A percentile compares a stretch with the other conserved stretches of the same genome.
These are phyloP conservation scores for Pyricularia pennisetigena DNA, from an alignment of 2,329 filamentous ascomycete species.

Conservation along the genomic window DNA sequence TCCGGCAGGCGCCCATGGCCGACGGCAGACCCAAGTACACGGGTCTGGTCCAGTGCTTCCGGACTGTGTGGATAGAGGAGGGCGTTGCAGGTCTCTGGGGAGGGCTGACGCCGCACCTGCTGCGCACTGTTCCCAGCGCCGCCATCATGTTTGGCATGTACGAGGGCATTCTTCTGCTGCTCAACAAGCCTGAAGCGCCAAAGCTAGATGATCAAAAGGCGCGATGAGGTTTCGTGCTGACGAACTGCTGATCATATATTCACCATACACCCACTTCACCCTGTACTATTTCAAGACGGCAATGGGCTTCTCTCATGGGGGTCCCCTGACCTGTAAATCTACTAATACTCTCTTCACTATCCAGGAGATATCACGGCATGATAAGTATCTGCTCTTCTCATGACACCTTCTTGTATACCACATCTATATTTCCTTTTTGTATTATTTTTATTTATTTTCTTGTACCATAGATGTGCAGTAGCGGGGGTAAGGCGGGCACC, in stretches of 20 bases:
- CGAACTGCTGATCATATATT: neutral
- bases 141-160: conserved; percentile 97
- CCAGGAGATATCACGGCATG: neutral
- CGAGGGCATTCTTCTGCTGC: conserved; percentile 43
- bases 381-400: neutral
- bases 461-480: neutral
- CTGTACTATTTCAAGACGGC: neutral
- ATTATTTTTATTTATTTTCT: neutral
- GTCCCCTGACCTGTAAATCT: neutral
- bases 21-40: conserved; percentile 74
- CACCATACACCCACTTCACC: neutral
- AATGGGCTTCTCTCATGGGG: neutral
- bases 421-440: neutral
- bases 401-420: neutral
- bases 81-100: conserved; percentile 81
- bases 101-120: conserved; percentile 81
- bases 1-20: conserved; percentile 73
- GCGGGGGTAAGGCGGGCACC: neutral
- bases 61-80: conserved; percentile 79
- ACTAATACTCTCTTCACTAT: conserved; percentile 1
- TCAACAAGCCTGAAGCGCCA: conserved; percentile 17
- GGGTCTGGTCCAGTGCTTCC: conserved; percentile 80
- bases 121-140: conserved; percentile 83
- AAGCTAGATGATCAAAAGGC: conserved; percentile 1
- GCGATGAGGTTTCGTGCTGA: neutral